Conservation (phyloP, 208 protist species). For the Acanthamoeba castellanii region DNA sequence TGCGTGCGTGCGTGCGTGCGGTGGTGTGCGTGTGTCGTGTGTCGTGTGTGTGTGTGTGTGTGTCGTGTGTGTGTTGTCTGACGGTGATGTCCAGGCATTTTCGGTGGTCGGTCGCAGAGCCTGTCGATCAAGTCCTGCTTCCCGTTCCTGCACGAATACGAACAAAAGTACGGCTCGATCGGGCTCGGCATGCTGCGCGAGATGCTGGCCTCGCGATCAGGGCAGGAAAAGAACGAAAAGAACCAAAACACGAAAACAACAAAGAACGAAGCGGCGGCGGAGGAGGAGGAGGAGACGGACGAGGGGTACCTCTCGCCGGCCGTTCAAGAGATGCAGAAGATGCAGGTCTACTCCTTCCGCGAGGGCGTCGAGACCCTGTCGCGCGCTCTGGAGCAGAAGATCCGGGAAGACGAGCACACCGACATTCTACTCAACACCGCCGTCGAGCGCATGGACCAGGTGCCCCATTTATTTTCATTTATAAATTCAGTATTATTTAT, state of each 20-base stretch:
- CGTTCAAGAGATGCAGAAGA: constrained; percentile 10
- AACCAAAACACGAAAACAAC: too few relatives aligned
- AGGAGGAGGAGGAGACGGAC: background rate
- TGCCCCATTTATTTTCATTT: background rate
- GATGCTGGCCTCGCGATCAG: background rate
- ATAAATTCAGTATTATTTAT: background rate
- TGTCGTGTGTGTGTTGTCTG: background rate
- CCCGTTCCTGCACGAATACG: constrained; percentile 48
- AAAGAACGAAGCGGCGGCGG: background rate
- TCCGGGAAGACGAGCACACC: background rate
- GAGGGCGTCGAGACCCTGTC: constrained; percentile 37
- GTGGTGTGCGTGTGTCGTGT: background rate
- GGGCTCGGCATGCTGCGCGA: background rate
- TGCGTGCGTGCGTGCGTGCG: background rate
- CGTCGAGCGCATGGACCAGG: background rate
- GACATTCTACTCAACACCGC: background rate
- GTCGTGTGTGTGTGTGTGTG: background rate
- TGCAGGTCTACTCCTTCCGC: constrained; percentile 59
- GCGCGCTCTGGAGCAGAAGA: background rate
- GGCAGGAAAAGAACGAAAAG: background rate
- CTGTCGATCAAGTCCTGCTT: constrained; percentile 53
- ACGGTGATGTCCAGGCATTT: background rate
- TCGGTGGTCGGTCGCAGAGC: background rate
- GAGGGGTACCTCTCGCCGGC: background rate
- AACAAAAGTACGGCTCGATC: constrained; percentile 65